Evolutionary conservation across 768 basidiomycete genomes (phyloP), one percentile per base, ranked within the genome.

Genomic region (Mycena leptocephala): DNA sequence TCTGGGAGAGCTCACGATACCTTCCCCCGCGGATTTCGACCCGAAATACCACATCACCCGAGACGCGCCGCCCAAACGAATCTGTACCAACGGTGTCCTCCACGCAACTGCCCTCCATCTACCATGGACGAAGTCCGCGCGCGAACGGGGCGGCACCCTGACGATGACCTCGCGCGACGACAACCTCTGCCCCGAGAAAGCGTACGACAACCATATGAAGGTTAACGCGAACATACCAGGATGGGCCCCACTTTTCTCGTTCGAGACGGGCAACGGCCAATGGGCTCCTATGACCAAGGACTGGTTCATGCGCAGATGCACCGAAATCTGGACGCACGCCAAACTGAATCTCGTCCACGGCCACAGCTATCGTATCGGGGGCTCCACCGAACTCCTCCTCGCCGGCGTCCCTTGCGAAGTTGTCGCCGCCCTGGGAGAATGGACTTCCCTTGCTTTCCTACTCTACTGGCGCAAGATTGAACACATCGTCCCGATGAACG

Each of bases 311-410:
- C 16, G 24, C 7, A 51, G 39, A 48, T 81, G 80, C 68, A 75
- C 70, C 11, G 43, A 41, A 1, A 67, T 79, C 41, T 80, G 78
- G 78, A 16, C 26, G 6, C 5, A 35, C 0, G 43, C 39, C 3
- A 41, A 48, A 3, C 74, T 84, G 1, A 70, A 58, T 0, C 33
- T 24, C 20, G 61, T 81, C 14, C 22, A 53, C 1, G 86, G 85
- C 1, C 84, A 87, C 63, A 80, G 80, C 62, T 86, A 86, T 66
- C 77, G 81, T 22, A 87, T 87, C 66, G 86, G 86, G 0, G 85
- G 85, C 13, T 80, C 84, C 1, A 81, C 83, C 6, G 78, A 82
- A 35, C 72, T 85, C 1, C 80, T 86, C 1, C 70, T 83, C 0
- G 48, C 76, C 0, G 82, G 85, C 11, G 83, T 86, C 16, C 75